Evolutionary conservation across 805 yeast species (phyloP), one percentile per base, ranked within the genome.

Genomic region (Schwanniomyces yamadae): DNA sequence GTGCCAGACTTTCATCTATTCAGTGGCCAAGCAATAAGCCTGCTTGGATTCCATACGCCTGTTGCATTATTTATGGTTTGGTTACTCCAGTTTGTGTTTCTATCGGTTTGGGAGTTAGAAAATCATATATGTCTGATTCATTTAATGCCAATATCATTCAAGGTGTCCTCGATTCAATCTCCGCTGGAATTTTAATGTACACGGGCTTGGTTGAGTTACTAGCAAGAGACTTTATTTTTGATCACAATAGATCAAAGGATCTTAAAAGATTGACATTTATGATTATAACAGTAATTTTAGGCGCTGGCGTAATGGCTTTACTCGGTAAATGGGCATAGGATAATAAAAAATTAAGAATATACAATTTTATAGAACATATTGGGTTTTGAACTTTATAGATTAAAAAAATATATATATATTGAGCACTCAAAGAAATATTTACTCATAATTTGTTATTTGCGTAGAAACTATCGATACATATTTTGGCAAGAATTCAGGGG

Each of bases 41-140:
- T 5, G 63, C 69, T 44, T 62, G 51, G 45, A 73, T 82, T 1
- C 87, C 87, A 12, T 77, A 82, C 77, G n/a, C 75, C 0, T 57
- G 77, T 43, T 75, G 75, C n/a, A 11, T 57, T 2, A 75, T 60
- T 6, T 82, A 67, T 52, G 59, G 78, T 1, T 29, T 83, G 4
- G 69, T 82, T 10, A 82, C 93, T 0, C 95, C 95, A 1, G 62
- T 84, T 30, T 83, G 91, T 3, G 75, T 83, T 46, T 89, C 84
- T 3, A 78, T 84, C 46, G 96, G 95, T 26, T 60, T 87, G 23
- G 89, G 89, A 28, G 85, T 83, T 4, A 75, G 91, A 50, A 57
- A 71, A 24, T 57, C 79, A 6, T 84, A 79, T 52, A 69, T 74
- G 28, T 79, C 84, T 28, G 76, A 72, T 8, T 73, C 84, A 10